A percentile compares a stretch with the other conserved stretches of the same genome.
phyloP scores from a whole-genome alignment of 164 flowering plant genomes.

The grape (Vitis vinifera) region ASM3070453v1 NC_081808.1:17247501-17248000 shows the following conservation, averaged over 20 bases:
- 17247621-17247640: constrained; percentile 47
- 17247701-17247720: constrained; percentile 72
- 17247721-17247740: constrained; percentile 47
- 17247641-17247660: constrained; percentile 58
- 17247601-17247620: constrained; percentile 47
- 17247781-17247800: constrained; percentile 29
- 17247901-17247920: constrained; percentile 10
- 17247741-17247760: constrained; percentile 20
- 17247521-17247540: constrained; percentile 7
- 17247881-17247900: constrained; percentile 4
- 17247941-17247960: constrained; percentile 11
- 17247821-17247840: constrained; percentile 24
- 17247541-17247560: constrained; percentile 6
- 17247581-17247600: constrained; percentile 56
- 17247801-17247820: constrained; percentile 52
- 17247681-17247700: constrained; percentile 76
- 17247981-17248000: constrained; percentile 12
- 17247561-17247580: constrained; percentile 26
- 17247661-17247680: constrained; percentile 61
- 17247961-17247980: constrained; percentile 27
- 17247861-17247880: constrained; percentile 14
- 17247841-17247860: constrained; percentile 20
- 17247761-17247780: constrained; percentile 22
- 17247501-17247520: background rate
- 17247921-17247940: constrained; percentile 4